These are phyloP conservation scores for Lodderomyces metapsilosis DNA, from an alignment of 1,139 yeast genomes.

Conservation along the genomic window DNA sequence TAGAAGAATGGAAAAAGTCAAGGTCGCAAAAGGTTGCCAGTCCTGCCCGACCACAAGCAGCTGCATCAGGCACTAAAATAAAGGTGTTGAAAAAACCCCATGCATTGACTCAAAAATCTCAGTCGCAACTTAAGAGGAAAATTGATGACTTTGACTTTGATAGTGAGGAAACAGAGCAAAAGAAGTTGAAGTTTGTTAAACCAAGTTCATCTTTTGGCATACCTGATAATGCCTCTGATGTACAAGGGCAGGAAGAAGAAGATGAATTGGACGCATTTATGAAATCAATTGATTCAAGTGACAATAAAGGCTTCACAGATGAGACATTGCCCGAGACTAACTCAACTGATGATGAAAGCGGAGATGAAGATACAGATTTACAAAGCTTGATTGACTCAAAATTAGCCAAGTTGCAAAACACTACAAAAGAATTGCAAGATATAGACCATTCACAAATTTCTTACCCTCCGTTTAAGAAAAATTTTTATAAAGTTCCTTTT, in stretches of 20 bases:
- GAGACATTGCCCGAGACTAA: neutral
- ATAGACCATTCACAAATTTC: slow-evolving; percentile 48
- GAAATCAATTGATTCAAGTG: slow-evolving; percentile 6
- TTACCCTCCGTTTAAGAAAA: slow-evolving; percentile 57
- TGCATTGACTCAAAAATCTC: neutral
- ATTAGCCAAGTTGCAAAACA: slow-evolving; percentile 33
- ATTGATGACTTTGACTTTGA: neutral
- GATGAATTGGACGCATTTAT: slow-evolving; percentile 25
- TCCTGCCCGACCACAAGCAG: slow-evolving; percentile 5
- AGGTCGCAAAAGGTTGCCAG: slow-evolving; percentile 17
- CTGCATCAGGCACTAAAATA: neutral
- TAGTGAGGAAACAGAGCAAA: slow-evolving; percentile 15
- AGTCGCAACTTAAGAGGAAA: neutral
- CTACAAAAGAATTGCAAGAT: slow-evolving; percentile 31
- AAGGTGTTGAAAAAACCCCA: neutral
- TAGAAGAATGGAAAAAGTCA: slow-evolving; percentile 43
- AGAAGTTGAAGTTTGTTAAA: slow-evolving; percentile 25
- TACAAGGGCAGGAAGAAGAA: slow-evolving; percentile 15
- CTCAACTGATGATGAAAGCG: slow-evolving; percentile 7
- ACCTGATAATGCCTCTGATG: slow-evolving; percentile 4
- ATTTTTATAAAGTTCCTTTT: slow-evolving; percentile 65
- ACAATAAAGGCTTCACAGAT: neutral
- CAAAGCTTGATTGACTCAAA: slow-evolving; percentile 23
- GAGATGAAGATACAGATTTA: slow-evolving; percentile 9
- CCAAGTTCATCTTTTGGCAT: slow-evolving; percentile 17